Percentiles rank a stretch among this genome's conserved stretches.
phyloP scores from a whole-genome alignment of 345 rosid genomes.

The Eucalyptus erythrocorys region DNA sequence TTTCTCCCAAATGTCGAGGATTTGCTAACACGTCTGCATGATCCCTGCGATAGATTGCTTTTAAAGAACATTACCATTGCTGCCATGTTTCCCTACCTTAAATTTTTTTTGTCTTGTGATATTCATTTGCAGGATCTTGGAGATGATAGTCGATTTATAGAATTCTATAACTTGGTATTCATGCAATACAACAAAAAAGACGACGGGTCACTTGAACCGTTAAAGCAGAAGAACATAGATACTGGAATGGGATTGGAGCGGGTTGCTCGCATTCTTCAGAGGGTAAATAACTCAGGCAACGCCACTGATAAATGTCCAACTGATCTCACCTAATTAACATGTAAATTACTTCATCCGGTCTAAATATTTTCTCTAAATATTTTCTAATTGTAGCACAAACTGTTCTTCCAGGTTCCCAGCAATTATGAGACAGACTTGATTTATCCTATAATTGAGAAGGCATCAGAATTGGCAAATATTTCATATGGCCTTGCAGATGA shows the following conservation, averaged over 20 bases:
- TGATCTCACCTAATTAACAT: neutral
- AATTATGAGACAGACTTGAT: constrained; percentile 96
- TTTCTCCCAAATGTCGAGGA: neutral
- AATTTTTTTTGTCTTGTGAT: neutral
- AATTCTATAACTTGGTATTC: constrained; percentile 91
- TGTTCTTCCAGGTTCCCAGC: constrained; percentile 65
- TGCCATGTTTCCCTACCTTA: neutral
- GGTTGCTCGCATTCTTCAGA: constrained; percentile 82
- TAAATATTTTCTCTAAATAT: neutral
- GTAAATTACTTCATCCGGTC: neutral
- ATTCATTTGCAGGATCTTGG: constrained; percentile 67
- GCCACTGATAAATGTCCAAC: neutral
- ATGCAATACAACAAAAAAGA: constrained; percentile 91
- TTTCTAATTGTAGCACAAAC: neutral
- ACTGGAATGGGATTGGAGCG: constrained; percentile 97
- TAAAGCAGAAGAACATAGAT: constrained; percentile 88
- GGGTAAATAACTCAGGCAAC: constrained; percentile 14
- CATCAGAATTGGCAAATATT: constrained; percentile 57
- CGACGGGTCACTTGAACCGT: constrained; percentile 72
- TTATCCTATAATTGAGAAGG: constrained; percentile 69
- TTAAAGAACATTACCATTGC: neutral
- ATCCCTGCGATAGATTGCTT: neutral
- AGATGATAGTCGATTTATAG: constrained; percentile 83
- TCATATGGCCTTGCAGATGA: constrained; percentile 51
- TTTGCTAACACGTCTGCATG: neutral